These are phyloP conservation scores for Teratosphaeria viscida DNA, from an alignment of 2,329 filamentous ascomycete species.

Conservation along the genomic window DNA sequence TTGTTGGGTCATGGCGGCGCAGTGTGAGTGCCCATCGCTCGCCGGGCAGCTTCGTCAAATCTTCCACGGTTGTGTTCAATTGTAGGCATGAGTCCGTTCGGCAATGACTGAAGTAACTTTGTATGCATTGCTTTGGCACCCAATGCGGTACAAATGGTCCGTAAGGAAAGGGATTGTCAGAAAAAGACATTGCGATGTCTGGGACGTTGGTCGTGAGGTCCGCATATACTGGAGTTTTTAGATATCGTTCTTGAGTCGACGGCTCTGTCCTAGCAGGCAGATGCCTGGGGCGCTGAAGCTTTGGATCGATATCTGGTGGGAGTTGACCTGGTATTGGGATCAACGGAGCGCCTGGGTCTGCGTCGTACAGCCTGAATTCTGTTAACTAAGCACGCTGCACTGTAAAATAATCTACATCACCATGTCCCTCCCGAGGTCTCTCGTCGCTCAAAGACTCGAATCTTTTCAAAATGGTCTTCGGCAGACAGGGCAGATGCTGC, in stretches of 20 bases:
- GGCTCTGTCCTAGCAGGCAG: slow-evolving; percentile 33
- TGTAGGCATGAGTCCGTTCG: background rate
- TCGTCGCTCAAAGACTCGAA: slow-evolving; percentile 25
- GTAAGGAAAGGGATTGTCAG: slow-evolving; percentile 42
- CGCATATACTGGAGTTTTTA: slow-evolving; percentile 41
- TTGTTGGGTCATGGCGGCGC: background rate
- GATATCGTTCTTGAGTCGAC: slow-evolving; percentile 34
- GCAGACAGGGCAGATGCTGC: slow-evolving; percentile 18
- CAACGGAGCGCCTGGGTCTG: slow-evolving; percentile 24
- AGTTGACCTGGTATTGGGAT: slow-evolving; percentile 34
- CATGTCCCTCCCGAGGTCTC: slow-evolving; percentile 26
- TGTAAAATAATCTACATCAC: slow-evolving; percentile 1
- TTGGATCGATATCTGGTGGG: slow-evolving; percentile 37
- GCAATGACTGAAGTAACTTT: background rate
- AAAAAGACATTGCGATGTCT: slow-evolving; percentile 46
- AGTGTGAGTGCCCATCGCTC: background rate
- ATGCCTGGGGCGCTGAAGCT: slow-evolving; percentile 31
- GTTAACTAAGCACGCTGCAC: background rate
- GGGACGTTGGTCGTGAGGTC: slow-evolving; percentile 47
- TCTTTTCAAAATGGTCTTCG: slow-evolving; percentile 22
- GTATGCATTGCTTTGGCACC: background rate
- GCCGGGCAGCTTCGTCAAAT: background rate
- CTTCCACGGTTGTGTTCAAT: background rate
- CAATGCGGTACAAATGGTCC: slow-evolving; percentile 45
- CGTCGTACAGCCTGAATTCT: slow-evolving; percentile 34